phyloP scores from a whole-genome alignment of 331 rosid species.

The Spiraea crenata region DNA sequence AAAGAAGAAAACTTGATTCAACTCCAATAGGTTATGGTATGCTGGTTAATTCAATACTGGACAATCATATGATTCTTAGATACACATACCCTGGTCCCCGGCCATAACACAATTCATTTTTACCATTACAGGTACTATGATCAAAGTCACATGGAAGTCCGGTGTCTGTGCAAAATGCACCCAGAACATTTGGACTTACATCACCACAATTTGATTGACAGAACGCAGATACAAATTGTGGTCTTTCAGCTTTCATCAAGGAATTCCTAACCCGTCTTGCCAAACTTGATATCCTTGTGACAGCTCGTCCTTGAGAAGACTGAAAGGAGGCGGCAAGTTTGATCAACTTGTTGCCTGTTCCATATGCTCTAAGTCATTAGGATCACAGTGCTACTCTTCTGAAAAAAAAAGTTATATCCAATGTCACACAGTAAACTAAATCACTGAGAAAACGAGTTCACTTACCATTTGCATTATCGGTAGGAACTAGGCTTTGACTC shows the following conservation, averaged over 20 bases:
- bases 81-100: constrained; percentile 27
- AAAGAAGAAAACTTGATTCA: background rate
- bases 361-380: background rate
- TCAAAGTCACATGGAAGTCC: constrained; percentile 27
- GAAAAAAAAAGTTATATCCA: too few relatives aligned
- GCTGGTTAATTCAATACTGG: too few relatives aligned
- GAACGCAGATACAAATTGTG: constrained; percentile 29
- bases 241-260: background rate
- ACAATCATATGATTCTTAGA: background rate
- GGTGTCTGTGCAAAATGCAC: constrained; percentile 28
- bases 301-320: constrained; percentile 19
- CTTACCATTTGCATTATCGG: constrained; percentile 9
- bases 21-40: background rate
- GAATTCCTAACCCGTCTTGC: constrained; percentile 18
- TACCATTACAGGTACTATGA: constrained; percentile 26
- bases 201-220: constrained; percentile 32
- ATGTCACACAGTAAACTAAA: background rate
- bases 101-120: constrained; percentile 29
- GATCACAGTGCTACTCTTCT: too few relatives aligned
- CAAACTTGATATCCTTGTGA: constrained; percentile 12
- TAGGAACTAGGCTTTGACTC: constrained; percentile 15
- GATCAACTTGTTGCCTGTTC: constrained; percentile 17
- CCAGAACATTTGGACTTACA: constrained; percentile 30
- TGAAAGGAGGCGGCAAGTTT: constrained; percentile 24
- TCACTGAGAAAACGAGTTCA: background rate